These are phyloP conservation scores for Xylaria telfairii DNA, from an alignment of 495 filamentous ascomycete species.

Conservation along the genomic window DNA sequence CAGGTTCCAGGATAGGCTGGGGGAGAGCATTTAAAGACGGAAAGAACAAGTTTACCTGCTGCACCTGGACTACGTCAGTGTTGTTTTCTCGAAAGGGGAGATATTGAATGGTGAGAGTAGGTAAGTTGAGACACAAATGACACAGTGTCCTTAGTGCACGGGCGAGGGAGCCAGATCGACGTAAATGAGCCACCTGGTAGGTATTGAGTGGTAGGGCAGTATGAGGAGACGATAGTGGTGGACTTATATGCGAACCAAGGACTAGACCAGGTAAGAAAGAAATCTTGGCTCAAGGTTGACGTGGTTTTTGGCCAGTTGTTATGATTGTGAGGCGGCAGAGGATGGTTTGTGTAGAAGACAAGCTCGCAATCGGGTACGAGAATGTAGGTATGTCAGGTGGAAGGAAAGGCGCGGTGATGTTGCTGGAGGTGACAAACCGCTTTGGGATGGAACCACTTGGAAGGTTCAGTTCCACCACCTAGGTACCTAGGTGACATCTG, in stretches of 20 bases:
- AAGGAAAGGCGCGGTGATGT: not conserved
- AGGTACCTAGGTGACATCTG: not conserved
- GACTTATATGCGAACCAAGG: not conserved
- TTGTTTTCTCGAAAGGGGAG: not conserved
- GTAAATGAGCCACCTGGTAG: too few relatives aligned
- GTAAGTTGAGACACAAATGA: not conserved
- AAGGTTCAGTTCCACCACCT: too few relatives aligned
- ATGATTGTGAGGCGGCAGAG: not conserved
- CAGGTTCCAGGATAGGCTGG: not conserved
- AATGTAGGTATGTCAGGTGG: not conserved
- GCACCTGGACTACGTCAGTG: not conserved
- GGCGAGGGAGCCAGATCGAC: not conserved
- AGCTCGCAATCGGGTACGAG: not conserved
- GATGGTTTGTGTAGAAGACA: not conserved
- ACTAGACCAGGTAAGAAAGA: not conserved
- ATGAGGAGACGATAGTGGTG: not conserved
- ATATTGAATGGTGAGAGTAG: not conserved
- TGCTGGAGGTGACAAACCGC: not conserved
- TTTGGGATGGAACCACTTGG: too few relatives aligned
- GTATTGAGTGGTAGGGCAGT: not conserved
- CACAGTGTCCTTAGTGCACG: not conserved
- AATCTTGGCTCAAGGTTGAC: not conserved
- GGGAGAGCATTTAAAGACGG: not conserved
- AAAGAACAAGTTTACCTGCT: not conserved
- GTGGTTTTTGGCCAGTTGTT: not conserved